phyloP scores from a whole-genome alignment of 2,329 filamentous ascomycete genomes.

The Xenoacremonium recifei region DNA sequence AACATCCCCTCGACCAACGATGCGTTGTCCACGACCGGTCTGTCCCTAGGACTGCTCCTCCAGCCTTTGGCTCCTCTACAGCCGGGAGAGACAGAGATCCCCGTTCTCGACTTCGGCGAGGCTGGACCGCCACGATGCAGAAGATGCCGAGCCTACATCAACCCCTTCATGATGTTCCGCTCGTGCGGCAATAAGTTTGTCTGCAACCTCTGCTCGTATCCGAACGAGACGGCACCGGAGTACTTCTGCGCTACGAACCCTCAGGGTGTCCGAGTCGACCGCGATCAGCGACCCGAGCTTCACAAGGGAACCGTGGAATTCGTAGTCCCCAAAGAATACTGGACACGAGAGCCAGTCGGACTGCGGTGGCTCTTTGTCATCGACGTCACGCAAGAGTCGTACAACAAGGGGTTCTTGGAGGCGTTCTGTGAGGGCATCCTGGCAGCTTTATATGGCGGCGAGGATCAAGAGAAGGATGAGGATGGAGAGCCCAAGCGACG shows the following conservation, averaged over 20 bases:
- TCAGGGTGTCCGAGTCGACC: slow-evolving; percentile 81
- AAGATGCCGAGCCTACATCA: slow-evolving; percentile 94
- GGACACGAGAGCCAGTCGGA: slow-evolving; percentile 89
- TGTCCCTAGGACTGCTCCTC: slow-evolving; percentile 83
- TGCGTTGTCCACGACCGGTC: slow-evolving; percentile 72
- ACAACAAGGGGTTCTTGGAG: slow-evolving; percentile 86
- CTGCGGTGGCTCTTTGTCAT: slow-evolving; percentile 88
- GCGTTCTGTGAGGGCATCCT: slow-evolving; percentile 88
- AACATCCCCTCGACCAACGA: slow-evolving; percentile 85
- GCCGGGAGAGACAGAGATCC: slow-evolving; percentile 81
- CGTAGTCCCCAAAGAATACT: slow-evolving; percentile 96
- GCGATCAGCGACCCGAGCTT: slow-evolving; percentile 85
- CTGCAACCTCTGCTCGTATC: slow-evolving; percentile 97
- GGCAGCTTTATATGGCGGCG: slow-evolving; percentile 76
- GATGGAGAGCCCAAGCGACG: slow-evolving; percentile 52
- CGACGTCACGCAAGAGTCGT: slow-evolving; percentile 88
- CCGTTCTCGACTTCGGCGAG: slow-evolving; percentile 93
- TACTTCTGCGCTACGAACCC: slow-evolving; percentile 93
- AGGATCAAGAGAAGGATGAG: slow-evolving; percentile 47
- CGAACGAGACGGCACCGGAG: slow-evolving; percentile 87
- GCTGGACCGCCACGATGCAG: slow-evolving; percentile 85
- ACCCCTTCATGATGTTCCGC: slow-evolving; percentile 97
- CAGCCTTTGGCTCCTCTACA: slow-evolving; percentile 85
- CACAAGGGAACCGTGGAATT: slow-evolving; percentile 93
- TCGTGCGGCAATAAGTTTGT: slow-evolving; percentile 94